These are phyloP conservation scores for Cladosporium cucumerinum DNA, from an alignment of 2,329 filamentous ascomycete species.

Conservation along the genomic window DNA sequence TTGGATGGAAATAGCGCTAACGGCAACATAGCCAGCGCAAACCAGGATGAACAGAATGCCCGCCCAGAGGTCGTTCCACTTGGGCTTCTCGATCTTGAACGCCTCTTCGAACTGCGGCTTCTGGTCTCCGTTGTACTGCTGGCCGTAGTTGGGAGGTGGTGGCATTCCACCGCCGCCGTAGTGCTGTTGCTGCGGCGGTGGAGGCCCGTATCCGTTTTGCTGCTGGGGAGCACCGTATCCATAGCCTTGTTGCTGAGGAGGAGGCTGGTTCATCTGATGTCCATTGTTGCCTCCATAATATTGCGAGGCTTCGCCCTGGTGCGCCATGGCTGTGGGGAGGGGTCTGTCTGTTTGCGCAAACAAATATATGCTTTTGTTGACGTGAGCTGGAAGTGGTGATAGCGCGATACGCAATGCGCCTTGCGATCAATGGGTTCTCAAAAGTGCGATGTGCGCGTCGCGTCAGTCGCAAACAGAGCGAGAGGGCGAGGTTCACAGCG, in stretches of 20 bases:
- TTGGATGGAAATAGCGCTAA: constrained; percentile 71
- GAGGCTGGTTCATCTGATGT: constrained; percentile 25
- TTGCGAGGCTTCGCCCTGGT: constrained; percentile 34
- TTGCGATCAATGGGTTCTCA: neutral
- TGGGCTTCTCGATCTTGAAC: constrained; percentile 79
- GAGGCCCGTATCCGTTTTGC: constrained; percentile 2
- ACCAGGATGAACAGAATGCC: constrained; percentile 71
- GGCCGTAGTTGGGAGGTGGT: constrained; percentile 37
- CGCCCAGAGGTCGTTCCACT: constrained; percentile 89
- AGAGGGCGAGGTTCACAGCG: neutral
- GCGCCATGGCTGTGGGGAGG: constrained; percentile 17
- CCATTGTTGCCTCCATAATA: constrained; percentile 34
- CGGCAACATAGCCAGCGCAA: constrained; percentile 69
- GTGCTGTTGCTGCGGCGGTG: constrained; percentile 18
- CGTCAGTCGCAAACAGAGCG: neutral
- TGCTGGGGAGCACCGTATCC: constrained; percentile 20
- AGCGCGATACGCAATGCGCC: neutral
- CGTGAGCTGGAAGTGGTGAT: neutral
- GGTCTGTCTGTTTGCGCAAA: neutral
- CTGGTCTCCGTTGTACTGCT: constrained; percentile 36
- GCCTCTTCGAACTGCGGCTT: constrained; percentile 68
- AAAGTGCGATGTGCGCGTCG: neutral
- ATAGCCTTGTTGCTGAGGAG: constrained; percentile 31
- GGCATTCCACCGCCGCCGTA: constrained; percentile 20
- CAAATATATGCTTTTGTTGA: neutral